These are phyloP conservation scores for Candida suzukii DNA, from an alignment of 805 yeast species.

Conservation along the genomic window DNA sequence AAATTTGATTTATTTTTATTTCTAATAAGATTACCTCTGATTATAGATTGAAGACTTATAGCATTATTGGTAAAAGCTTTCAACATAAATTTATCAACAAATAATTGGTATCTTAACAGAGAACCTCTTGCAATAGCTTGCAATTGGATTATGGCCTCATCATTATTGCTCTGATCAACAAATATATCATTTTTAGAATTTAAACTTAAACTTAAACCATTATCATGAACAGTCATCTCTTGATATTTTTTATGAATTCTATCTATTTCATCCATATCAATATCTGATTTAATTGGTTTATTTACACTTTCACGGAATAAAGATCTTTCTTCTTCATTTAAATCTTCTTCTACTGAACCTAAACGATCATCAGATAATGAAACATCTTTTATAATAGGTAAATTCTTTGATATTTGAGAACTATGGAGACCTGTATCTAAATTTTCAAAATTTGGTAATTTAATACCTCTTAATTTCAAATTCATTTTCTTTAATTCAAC, in stretches of 20 bases:
- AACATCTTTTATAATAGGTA: slow-evolving; percentile 14
- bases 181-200: neutral
- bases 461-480: slow-evolving; percentile 57
- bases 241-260: slow-evolving; percentile 23
- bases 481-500: slow-evolving; percentile 67
- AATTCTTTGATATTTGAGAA: neutral
- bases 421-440: slow-evolving; percentile 25
- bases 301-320: slow-evolving; percentile 12
- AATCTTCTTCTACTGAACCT: neutral
- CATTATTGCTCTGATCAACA: slow-evolving; percentile 1
- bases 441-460: slow-evolving; percentile 68
- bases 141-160: slow-evolving; percentile 26
- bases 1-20: slow-evolving; percentile 15
- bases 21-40: slow-evolving; percentile 41
- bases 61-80: slow-evolving; percentile 49
- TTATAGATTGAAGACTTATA: slow-evolving; percentile 38
- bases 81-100: slow-evolving; percentile 55
- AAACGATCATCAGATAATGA: slow-evolving; percentile 4
- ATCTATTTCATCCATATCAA: slow-evolving; percentile 15
- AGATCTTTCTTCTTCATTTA: slow-evolving; percentile 16
- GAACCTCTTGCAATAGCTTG: slow-evolving; percentile 74
- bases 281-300: neutral
- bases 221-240: slow-evolving; percentile 9
- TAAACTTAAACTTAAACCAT: slow-evolving; percentile 3
- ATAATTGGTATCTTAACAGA: slow-evolving; percentile 52